Evolutionary conservation across 2,329 filamentous ascomycete species (phyloP).

Genomic region (Sporothrix dimorphospora): DNA sequence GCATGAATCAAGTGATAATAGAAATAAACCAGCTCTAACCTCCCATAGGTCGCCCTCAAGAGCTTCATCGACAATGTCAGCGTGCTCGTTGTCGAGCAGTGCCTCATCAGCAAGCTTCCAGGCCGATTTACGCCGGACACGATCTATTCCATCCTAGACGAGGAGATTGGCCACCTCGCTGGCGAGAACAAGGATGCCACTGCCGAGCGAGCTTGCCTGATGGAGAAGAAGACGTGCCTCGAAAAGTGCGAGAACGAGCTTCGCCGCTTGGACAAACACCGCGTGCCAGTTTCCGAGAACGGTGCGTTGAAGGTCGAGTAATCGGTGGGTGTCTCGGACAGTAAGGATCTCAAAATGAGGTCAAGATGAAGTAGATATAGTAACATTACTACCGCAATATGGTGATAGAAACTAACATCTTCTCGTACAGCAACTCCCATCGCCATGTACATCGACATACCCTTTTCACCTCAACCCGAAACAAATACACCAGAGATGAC

Average conservation of each 20-base stretch:
- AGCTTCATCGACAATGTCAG: constrained; percentile 38
- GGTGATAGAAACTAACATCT: too few species aligned
- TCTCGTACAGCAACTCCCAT: too few species aligned
- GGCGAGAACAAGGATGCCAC: constrained; percentile 33
- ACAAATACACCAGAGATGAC: too few species aligned
- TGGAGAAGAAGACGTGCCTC: constrained; percentile 37
- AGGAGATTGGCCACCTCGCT: constrained; percentile 33
- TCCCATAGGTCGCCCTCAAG: constrained; percentile 36
- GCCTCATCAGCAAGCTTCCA: constrained; percentile 35
- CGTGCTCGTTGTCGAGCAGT: constrained; percentile 36
- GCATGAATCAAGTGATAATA: too few species aligned
- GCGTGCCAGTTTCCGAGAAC: not conserved
- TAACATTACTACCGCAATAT: too few species aligned
- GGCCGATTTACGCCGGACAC: constrained; percentile 35
- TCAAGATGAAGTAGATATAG: too few species aligned
- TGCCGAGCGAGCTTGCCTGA: constrained; percentile 33
- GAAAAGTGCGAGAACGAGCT: constrained; percentile 29
- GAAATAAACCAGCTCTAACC: too few species aligned
- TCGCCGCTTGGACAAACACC: constrained; percentile 31
- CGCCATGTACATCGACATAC: too few species aligned
- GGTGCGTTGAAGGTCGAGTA: not conserved
- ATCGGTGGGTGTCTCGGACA: not conserved
- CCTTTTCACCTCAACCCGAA: too few species aligned
- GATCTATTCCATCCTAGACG: constrained; percentile 34
- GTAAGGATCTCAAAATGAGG: too few species aligned